A percentile compares a stretch with the other conserved stretches of the same genome.
phyloP scores from a whole-genome alignment of 2,329 filamentous ascomycete genomes.

The Elsinoe perseae region DNA sequence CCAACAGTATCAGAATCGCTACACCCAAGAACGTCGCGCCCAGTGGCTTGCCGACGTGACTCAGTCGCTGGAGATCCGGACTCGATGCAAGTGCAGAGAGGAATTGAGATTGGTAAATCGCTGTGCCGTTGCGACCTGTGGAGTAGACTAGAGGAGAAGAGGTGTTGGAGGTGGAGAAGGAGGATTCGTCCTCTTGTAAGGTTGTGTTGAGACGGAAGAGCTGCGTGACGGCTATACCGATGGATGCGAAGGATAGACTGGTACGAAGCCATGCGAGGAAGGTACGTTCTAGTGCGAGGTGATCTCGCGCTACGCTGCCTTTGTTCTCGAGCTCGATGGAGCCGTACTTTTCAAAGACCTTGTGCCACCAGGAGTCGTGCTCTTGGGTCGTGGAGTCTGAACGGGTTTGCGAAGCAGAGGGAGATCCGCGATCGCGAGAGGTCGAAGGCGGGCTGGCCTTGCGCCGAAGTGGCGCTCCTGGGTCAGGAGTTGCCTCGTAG shows the following conservation, averaged over 20 bases:
- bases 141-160: slow-evolving; percentile 16
- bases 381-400: background rate
- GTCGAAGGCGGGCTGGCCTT: background rate
- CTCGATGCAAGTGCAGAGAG: slow-evolving; percentile 7
- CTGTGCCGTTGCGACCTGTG: background rate
- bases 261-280: slow-evolving; percentile 82
- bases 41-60: slow-evolving; percentile 62
- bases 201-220: slow-evolving; percentile 74
- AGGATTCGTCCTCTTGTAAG: slow-evolving; percentile 31
- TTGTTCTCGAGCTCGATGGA: slow-evolving; percentile 76
- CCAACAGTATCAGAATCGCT: slow-evolving; percentile 63
- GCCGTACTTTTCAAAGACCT: slow-evolving; percentile 51
- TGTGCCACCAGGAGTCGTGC: slow-evolving; percentile 45
- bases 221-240: slow-evolving; percentile 76
- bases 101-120: slow-evolving; percentile 5
- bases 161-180: slow-evolving; percentile 24
- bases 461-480: slow-evolving; percentile 12
- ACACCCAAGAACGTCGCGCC: slow-evolving; percentile 71
- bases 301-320: slow-evolving; percentile 73
- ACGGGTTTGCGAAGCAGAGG: background rate
- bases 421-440: background rate
- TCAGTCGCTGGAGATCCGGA: slow-evolving; percentile 34
- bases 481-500: slow-evolving; percentile 21
- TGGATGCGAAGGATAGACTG: slow-evolving; percentile 71
- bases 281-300: slow-evolving; percentile 72